These are phyloP conservation scores for Corymbia maculata DNA, from an alignment of 345 rosid genomes.

Conservation along the genomic window DNA sequence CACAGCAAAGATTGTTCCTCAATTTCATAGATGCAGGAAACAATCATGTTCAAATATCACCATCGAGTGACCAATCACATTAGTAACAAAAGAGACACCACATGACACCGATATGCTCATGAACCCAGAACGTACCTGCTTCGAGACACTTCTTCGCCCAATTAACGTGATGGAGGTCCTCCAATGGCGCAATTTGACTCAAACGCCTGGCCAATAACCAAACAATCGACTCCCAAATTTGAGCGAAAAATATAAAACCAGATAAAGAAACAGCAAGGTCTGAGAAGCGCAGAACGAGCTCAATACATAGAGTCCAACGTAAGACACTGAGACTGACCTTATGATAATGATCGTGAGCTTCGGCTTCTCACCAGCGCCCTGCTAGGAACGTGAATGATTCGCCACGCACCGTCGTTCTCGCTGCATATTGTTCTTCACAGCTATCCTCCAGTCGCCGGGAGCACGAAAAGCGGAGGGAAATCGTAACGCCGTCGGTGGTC, in stretches of 20 bases:
- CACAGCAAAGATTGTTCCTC: neutral
- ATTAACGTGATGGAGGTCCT: neutral
- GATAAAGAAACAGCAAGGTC: neutral
- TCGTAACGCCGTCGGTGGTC: neutral
- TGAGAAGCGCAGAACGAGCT: neutral
- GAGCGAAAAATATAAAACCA: neutral
- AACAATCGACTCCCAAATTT: neutral
- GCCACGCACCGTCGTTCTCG: constrained; percentile 5
- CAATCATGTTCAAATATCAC: neutral
- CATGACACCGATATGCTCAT: neutral
- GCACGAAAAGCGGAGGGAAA: neutral
- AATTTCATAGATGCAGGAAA: neutral
- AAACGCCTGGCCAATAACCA: constrained; percentile 26
- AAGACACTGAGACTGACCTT: constrained; percentile 28
- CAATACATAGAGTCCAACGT: neutral
- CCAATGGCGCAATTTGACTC: neutral
- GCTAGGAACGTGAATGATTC: constrained; percentile 47
- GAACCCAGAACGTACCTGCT: constrained; percentile 14
- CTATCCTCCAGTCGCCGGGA: neutral
- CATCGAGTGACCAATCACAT: neutral
- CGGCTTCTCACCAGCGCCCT: constrained; percentile 53
- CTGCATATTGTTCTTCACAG: neutral
- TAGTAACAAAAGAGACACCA: no score
- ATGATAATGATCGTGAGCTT: constrained; percentile 49
- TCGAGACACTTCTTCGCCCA: constrained; percentile 1